phyloP scores from a whole-genome alignment of 2,329 filamentous ascomycete species.

The Aspergillus latus region DNA sequence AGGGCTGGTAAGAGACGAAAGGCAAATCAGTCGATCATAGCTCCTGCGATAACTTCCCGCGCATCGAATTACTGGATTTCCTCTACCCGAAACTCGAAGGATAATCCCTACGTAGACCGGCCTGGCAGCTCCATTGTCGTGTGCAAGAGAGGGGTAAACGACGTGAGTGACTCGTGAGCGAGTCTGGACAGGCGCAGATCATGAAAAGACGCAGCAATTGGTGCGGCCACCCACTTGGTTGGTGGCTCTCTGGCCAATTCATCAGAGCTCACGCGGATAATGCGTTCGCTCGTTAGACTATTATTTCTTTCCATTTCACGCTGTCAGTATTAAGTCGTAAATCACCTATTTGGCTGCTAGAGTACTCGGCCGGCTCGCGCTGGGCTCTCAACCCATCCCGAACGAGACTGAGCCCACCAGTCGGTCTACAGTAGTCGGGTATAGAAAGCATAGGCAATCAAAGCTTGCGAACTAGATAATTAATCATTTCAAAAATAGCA shows the following conservation, averaged over 20 bases:
- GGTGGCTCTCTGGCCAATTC: conserved; percentile 14
- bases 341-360: background rate
- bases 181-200: conserved; percentile 31
- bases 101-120: conserved; percentile 23
- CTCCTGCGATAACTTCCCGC: conserved; percentile 11
- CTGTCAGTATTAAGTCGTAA: background rate
- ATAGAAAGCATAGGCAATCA: conserved; percentile 2
- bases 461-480: background rate
- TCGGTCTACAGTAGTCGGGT: conserved; percentile 1
- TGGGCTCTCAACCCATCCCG: background rate
- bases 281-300: background rate
- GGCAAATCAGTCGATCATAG: background rate
- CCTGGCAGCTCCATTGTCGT: conserved; percentile 7
- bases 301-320: background rate
- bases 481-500: background rate
- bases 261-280: background rate
- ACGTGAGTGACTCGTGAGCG: conserved; percentile 15
- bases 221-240: conserved; percentile 19
- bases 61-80: conserved; percentile 10
- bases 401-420: conserved; percentile 1
- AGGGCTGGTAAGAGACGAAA: conserved; percentile 12
- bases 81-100: conserved; percentile 15
- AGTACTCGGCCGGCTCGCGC: conserved; percentile 5
- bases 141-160: conserved; percentile 26
- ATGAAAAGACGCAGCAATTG: conserved; percentile 29